Base-by-base conservation (phyloP, 2,329 filamentous ascomycete genomes). In the Lecanoromycetidae sp. region DNA sequence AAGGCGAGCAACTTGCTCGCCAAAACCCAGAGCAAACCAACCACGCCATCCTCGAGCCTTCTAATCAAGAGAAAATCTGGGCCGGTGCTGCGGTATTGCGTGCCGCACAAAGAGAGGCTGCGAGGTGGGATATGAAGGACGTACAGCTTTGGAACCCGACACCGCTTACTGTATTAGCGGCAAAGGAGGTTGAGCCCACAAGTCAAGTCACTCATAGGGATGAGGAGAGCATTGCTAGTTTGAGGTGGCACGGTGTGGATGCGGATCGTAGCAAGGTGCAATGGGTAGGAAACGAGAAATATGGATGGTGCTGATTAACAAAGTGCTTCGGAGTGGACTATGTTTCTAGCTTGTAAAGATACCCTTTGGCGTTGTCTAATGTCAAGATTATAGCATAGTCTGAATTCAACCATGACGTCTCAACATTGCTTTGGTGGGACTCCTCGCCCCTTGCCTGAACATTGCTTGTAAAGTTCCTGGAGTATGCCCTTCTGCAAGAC, bases 71-170 rank as follows among this genome's bases (percentile, higher is more conserved):
- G 0, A 63, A 68, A 13, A 72, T 74, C 0, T 67, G 64, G 29
- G 70, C 71, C 1, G 71, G 93, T 50, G 69, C 71, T 30, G 74
- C 75, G 2, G 71, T 94, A 22, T 61, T 94, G 36, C 63, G 67
- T 34, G 68, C 79, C 36, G 87, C 87, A 4, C 78, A 82, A 57
- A 65, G 65, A 7, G 79, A 93, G 63, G 88, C 88, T 1, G 65
- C 70, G 3, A 70, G 76, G 48, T 94, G 85, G 82, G 68, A 75
- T 36, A 77, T 86, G 66, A 70, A 72, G 33, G 72, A 77, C 37
- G 76, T 94, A 3, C 75, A 87, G 60, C 69, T 90, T 43, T 96
- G 90, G 90, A 94, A 91, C 59, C 87, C 88, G 0, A 74, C 74
- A 3, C 67, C 75, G 5, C 57, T 71, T 52, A 60, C 79, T 22